Evolutionary conservation across 1,139 yeast species (phyloP), one percentile per base, ranked within the genome.

Genomic region (Debaryomycetaceae sp.): DNA sequence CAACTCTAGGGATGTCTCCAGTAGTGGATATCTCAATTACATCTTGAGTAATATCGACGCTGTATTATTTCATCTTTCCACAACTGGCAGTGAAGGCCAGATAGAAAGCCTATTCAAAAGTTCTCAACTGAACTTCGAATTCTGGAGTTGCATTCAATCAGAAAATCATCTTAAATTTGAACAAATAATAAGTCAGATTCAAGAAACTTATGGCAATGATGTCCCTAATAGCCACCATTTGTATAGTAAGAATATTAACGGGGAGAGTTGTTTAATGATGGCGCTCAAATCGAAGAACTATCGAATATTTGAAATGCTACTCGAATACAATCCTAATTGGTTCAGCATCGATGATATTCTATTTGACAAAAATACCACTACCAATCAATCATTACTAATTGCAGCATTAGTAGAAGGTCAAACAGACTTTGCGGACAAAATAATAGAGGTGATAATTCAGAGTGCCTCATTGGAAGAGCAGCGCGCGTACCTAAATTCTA

Each of bases 1-100:
- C 58, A 76, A 83, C 45, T 58, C 69, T 0, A 45, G 48, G 4
- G 66, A 64, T 41, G 48, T 49, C 39, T 31, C 58, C 1, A 51
- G 58, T 24, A 52, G 77, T 64, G 69, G 77, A 45, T 61, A 76
- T 62, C 48, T 72, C 49, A 69, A 60, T 50, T 74, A 72, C 47
- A 72, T 73, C 24, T 54, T 90, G 31, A 84, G 96, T 43, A 88
- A 96, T 8, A 68, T 90, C 39, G 96, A 90, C 56, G 96, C 93
- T 0, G 95, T 89, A 0, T 57, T 89, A 6, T 80, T 68, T 48
- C 95, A 86, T 58, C 70, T 88, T 24, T 63, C 71, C 1, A 51
- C 61, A 5, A 8, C 41, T 6, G 31, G 39, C 20, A 55, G 53
- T 1, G 52, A 57, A 1, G 76, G 77, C 38, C 47, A 69, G n/a